A percentile compares a stretch with the other conserved stretches of the same genome.
phyloP scores from a whole-genome alignment of 768 basidiomycete genomes.

The Naganishia vaughanmartiniae region DNA sequence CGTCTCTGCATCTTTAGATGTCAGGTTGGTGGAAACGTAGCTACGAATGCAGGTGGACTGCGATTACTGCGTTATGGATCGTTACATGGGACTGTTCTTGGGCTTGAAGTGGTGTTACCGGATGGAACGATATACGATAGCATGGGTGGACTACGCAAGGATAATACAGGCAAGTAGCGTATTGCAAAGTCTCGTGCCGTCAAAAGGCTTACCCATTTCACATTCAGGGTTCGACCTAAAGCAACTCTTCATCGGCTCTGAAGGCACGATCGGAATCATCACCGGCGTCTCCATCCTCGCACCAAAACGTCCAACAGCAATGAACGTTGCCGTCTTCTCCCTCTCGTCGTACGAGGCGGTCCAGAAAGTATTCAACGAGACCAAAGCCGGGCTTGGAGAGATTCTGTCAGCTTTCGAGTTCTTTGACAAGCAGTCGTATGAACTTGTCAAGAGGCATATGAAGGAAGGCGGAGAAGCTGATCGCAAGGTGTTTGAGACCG shows the following conservation, averaged over 20 bases:
- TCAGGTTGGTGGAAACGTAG: constrained; percentile 95
- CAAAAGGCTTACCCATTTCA: constrained; percentile 54
- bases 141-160: constrained; percentile 84
- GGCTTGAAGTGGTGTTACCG: constrained; percentile 90
- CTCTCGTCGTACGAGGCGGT: constrained; percentile 83
- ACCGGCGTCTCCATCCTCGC: constrained; percentile 94
- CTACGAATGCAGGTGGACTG: constrained; percentile 97
- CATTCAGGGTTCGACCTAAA: constrained; percentile 80
- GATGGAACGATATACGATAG: constrained; percentile 89
- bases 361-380: constrained; percentile 74
- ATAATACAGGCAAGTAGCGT: constrained; percentile 69
- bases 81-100: constrained; percentile 88
- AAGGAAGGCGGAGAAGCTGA: constrained; percentile 69
- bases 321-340: constrained; percentile 88
- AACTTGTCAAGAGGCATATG: constrained; percentile 53
- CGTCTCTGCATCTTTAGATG: constrained; percentile 55
- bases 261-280: constrained; percentile 92
- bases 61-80: constrained; percentile 90
- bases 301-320: constrained; percentile 69
- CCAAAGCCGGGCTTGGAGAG: constrained; percentile 80
- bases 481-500: constrained; percentile 73
- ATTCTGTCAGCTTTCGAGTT: constrained; percentile 97
- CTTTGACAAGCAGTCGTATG: constrained; percentile 78
- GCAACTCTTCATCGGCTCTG: constrained; percentile 95
- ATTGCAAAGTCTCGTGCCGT: not conserved